phyloP scores from a whole-genome alignment of 2,329 filamentous ascomycete species.

The Fusarium solani-melongenae region DNA sequence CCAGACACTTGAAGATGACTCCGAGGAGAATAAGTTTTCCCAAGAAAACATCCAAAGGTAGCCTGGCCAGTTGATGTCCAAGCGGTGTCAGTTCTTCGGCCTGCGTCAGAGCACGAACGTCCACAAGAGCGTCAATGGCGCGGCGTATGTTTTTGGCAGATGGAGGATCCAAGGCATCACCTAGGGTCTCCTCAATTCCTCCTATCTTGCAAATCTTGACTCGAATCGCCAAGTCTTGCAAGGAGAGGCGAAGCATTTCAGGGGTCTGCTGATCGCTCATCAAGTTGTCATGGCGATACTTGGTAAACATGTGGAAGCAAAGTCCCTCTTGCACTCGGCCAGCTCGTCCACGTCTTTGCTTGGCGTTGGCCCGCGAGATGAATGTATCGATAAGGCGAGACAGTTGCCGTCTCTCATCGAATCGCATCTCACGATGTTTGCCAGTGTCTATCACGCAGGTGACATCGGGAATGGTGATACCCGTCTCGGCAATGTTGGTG shows the following conservation, averaged over 20 bases:
- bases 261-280: slow-evolving; percentile 95
- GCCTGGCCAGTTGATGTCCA: slow-evolving; percentile 84
- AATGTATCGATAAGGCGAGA: slow-evolving; percentile 94
- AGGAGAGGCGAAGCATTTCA: slow-evolving; percentile 91
- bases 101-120: slow-evolving; percentile 87
- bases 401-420: slow-evolving; percentile 91
- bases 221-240: slow-evolving; percentile 94
- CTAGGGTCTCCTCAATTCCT: slow-evolving; percentile 88
- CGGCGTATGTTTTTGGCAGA: slow-evolving; percentile 92
- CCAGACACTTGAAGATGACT: slow-evolving; percentile 88
- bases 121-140: slow-evolving; percentile 91
- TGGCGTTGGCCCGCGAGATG: slow-evolving; percentile 94
- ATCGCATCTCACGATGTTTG: slow-evolving; percentile 97
- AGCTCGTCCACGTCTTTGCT: slow-evolving; percentile 91
- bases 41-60: slow-evolving; percentile 93
- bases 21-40: slow-evolving; percentile 93
- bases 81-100: slow-evolving; percentile 87
- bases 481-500: slow-evolving; percentile 98
- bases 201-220: slow-evolving; percentile 98
- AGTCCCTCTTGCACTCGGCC: slow-evolving; percentile 95
- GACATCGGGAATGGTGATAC: slow-evolving; percentile 97
- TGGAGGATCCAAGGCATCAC: slow-evolving; percentile 89
- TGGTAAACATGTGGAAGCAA: slow-evolving; percentile 97
- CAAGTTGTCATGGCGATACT: slow-evolving; percentile 82
- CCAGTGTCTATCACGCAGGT: slow-evolving; percentile 97